Evolutionary conservation across 495 filamentous ascomycete genomes (phyloP), one percentile per base, ranked within the genome.

Genomic region (Astrocystis sublimbata): DNA sequence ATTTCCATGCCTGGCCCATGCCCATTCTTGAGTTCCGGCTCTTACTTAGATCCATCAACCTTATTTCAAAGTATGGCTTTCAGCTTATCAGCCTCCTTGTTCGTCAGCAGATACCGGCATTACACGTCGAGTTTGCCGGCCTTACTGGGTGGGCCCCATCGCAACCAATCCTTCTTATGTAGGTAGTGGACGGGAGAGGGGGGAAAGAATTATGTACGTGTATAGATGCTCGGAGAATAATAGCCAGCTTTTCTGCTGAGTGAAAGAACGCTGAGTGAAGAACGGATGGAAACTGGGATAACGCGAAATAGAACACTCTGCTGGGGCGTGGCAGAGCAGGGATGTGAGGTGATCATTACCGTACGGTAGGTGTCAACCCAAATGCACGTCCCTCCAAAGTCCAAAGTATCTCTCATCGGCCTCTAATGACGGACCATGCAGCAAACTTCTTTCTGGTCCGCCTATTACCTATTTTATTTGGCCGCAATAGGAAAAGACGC

Each of bases 291-390:
- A 28, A n/a, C 49, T 52, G 17, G 28, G 49, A 52, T 49, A n/a
- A 52, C 12, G 17, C 40, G 45, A 56, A 56, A 56, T 56, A 56
- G 36, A 42, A 56, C 52, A 42, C 52, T 42, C 52, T 31, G 6
- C 24, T 42, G 28, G 24, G 26, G 54, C 54, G 54, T 57, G 54
- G 54, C 54, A 57, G 54, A 33, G 28, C 54, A 57, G 28, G 54
- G 54, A 57, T 57, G 17, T 57, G 17, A 57, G 54, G 54, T 45
- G 54, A 57, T 57, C 54, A 40, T 38, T 45, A 57, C 40, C 54
- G n/a, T n/a, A n/a, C n/a, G n/a, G n/a, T 57, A 33, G 36, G 21
- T 43, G 54, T 33, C n/a, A n/a, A n/a, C 40, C 38, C 40, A 57
- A 40, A 45, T 45, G 38, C 38, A 31, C 33, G 38, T 41, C 19